Percentiles rank a stretch among this genome's conserved stretches.
phyloP scores from a whole-genome alignment of 495 filamentous ascomycete genomes.

The Endocarpon pusillum region DNA sequence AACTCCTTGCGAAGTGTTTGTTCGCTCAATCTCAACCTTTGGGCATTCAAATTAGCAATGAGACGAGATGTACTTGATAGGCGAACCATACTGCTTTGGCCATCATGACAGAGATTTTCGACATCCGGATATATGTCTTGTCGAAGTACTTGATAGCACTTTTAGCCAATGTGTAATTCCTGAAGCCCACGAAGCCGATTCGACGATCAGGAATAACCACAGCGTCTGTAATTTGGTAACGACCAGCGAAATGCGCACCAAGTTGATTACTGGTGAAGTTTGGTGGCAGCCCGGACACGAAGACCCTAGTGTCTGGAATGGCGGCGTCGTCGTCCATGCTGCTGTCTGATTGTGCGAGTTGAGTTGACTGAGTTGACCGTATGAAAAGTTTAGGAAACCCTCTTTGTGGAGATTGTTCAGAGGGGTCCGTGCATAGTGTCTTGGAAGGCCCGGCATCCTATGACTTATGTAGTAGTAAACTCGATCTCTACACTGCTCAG shows the following conservation, averaged over 20 bases:
- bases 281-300: slow-evolving; percentile 73
- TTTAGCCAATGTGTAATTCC: slow-evolving; percentile 57
- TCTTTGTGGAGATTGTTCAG: too few species aligned
- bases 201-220: slow-evolving; percentile 74
- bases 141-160: slow-evolving; percentile 88
- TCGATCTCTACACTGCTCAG: too few species aligned
- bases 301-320: slow-evolving; percentile 56
- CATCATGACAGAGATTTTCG: slow-evolving; percentile 82
- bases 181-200: slow-evolving; percentile 95
- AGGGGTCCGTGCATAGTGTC: too few species aligned
- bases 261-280: slow-evolving; percentile 62
- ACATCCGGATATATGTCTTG: slow-evolving; percentile 86
- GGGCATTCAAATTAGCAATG: slow-evolving; percentile 4
- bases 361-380: too few species aligned
- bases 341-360: too few species aligned
- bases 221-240: slow-evolving; percentile 66
- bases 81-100: slow-evolving; percentile 60
- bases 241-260: slow-evolving; percentile 67
- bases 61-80: too few species aligned
- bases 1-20: too few species aligned
- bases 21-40: too few species aligned
- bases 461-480: too few species aligned
- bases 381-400: too few species aligned
- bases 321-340: background rate
- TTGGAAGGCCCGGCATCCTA: too few species aligned